A percentile compares a stretch with the other conserved stretches of the same genome.
Conservation (phyloP, 331 rosid species). For the Pyracantha coccinea region DNA sequence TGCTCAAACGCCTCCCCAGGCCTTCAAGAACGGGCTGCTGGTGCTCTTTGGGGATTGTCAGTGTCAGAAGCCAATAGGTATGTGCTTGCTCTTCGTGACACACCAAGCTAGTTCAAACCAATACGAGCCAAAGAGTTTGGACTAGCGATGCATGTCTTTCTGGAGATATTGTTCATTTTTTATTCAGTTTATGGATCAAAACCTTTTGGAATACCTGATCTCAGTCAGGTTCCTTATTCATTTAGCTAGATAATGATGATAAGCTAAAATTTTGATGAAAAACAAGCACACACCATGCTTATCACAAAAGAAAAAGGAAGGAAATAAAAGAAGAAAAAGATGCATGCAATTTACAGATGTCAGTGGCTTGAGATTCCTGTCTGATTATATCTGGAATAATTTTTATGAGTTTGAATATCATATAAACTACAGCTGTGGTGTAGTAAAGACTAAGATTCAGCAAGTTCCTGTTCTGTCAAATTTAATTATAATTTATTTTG, state of each 20-base stretch:
- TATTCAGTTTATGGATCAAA: neutral
- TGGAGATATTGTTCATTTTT: neutral
- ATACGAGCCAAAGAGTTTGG: neutral
- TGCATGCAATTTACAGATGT: neutral
- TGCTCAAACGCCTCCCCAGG: slow-evolving; percentile 97
- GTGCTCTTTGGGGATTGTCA: slow-evolving; percentile 99
- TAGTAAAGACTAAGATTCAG: neutral
- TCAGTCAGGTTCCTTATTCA: neutral
- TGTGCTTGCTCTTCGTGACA: slow-evolving; percentile 5
- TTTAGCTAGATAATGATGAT: neutral
- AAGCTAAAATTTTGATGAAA: neutral
- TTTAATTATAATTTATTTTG: too few relatives aligned
- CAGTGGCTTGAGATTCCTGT: neutral
- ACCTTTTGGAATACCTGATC: neutral
- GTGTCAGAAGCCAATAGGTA: slow-evolving; percentile 99
- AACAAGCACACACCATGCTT: neutral
- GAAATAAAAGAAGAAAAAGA: neutral
- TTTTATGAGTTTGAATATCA: neutral
- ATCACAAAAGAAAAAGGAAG: neutral
- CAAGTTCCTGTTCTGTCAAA: neutral
- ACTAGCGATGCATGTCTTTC: neutral
- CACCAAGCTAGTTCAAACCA: neutral
- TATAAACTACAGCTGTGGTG: neutral
- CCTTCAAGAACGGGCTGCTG: slow-evolving; percentile 99
- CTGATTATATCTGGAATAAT: neutral